Evolutionary conservation across 2,329 filamentous ascomycete species (phyloP).

Genomic region (Fusarium sp.): DNA sequence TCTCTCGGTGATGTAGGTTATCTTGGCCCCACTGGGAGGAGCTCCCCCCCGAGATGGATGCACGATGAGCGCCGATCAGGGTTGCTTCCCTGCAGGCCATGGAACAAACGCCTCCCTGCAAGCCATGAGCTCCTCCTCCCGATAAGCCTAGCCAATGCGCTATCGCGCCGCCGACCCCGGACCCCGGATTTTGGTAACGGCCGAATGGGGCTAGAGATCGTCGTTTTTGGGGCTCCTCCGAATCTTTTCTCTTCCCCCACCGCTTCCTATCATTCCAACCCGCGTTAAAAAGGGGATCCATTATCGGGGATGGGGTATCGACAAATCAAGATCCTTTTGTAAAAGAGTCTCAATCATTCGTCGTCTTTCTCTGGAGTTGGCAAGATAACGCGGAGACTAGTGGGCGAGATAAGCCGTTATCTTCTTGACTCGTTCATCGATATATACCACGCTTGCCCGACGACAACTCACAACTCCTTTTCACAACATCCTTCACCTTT

Average conservation of each 20-base stretch:
- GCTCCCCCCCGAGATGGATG: constrained; percentile 2
- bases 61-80: background rate
- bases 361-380: background rate
- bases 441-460: constrained; percentile 7
- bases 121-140: constrained; percentile 12
- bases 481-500: background rate
- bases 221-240: constrained; percentile 3
- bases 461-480: background rate
- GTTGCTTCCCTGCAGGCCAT: background rate
- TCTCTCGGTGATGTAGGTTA: background rate
- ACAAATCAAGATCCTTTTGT: constrained; percentile 1
- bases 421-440: constrained; percentile 1
- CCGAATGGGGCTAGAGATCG: background rate
- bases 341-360: constrained; percentile 7
- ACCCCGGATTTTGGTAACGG: constrained; percentile 9
- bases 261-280: background rate
- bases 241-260: background rate
- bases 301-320: background rate
- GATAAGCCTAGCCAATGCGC: constrained; percentile 8
- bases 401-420: constrained; percentile 11
- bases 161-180: background rate
- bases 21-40: constrained; percentile 17
- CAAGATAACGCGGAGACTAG: background rate
- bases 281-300: background rate
- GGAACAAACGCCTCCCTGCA: background rate